phyloP scores from a whole-genome alignment of 257 asterid genomes.

The Nicotiana tabacum region DNA sequence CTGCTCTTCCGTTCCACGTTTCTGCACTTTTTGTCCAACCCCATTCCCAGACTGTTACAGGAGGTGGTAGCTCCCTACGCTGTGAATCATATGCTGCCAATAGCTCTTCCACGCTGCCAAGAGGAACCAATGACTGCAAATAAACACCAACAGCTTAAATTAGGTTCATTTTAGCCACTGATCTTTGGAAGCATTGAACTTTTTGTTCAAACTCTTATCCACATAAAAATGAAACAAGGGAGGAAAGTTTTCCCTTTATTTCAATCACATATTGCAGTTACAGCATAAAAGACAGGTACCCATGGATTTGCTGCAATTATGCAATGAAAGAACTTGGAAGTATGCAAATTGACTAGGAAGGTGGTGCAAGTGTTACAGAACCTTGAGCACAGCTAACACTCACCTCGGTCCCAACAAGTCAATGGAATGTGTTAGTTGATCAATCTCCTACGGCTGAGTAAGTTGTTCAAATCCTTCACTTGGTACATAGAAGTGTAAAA shows the following conservation, averaged over 20 bases:
- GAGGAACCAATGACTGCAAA: constrained; percentile 91
- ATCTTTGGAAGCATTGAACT: background rate
- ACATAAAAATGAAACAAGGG: background rate
- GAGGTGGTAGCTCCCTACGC: constrained; percentile 93
- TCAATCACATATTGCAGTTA: background rate
- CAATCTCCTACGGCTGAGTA: background rate
- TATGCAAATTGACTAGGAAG: background rate
- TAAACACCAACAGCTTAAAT: background rate
- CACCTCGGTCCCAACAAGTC: background rate
- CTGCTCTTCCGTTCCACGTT: constrained; percentile 99
- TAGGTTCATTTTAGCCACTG: background rate
- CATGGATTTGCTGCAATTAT: background rate
- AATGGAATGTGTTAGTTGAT: constrained; percentile 3
- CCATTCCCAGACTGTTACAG: constrained; percentile 95
- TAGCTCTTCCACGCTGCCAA: constrained; percentile 95
- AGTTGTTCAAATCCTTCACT: background rate
- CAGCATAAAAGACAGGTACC: background rate
- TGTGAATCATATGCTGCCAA: constrained; percentile 95
- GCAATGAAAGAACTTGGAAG: background rate
- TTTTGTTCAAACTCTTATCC: background rate
- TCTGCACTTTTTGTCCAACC: constrained; percentile 99
- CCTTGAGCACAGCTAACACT: background rate
- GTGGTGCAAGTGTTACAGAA: background rate
- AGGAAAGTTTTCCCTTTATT: background rate
- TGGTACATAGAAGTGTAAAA: background rate